phyloP scores from a whole-genome alignment of 1,139 yeast species.

The Yamadazyma atlantica region DNA sequence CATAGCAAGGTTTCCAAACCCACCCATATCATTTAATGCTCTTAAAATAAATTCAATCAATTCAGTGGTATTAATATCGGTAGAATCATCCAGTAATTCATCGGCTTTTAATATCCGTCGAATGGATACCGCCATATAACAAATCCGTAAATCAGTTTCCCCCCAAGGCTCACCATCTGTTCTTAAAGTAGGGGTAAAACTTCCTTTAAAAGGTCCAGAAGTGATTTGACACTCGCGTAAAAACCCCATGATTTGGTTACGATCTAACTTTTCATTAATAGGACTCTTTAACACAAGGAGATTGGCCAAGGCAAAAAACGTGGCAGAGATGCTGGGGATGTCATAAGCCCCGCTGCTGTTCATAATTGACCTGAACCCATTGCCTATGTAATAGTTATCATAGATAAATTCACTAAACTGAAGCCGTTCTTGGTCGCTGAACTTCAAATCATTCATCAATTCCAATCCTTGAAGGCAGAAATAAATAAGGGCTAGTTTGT shows the following conservation, averaged over 20 bases:
- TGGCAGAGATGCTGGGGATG: slow-evolving; percentile 63
- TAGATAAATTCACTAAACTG: slow-evolving; percentile 49
- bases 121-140: slow-evolving; percentile 72
- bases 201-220: slow-evolving; percentile 58
- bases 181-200: slow-evolving; percentile 38
- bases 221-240: slow-evolving; percentile 53
- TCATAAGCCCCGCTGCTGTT: slow-evolving; percentile 38
- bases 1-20: slow-evolving; percentile 37
- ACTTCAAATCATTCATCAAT: slow-evolving; percentile 43
- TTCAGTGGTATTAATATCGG: slow-evolving; percentile 44
- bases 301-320: slow-evolving; percentile 61
- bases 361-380: slow-evolving; percentile 54
- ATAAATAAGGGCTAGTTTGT: slow-evolving; percentile 61
- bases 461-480: slow-evolving; percentile 67
- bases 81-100: slow-evolving; percentile 16
- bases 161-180: slow-evolving; percentile 43
- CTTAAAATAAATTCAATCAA: slow-evolving; percentile 42
- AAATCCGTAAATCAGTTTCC: slow-evolving; percentile 69
- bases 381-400: slow-evolving; percentile 42
- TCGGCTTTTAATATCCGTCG: slow-evolving; percentile 52
- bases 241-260: slow-evolving; percentile 48
- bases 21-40: slow-evolving; percentile 63
- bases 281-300: slow-evolving; percentile 49
- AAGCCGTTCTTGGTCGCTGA: slow-evolving; percentile 22
- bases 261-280: slow-evolving; percentile 36